A percentile compares a stretch with the other conserved stretches of the same genome.
phyloP scores from a whole-genome alignment of 441 rosid species.

The Jatropha podagrica region DNA sequence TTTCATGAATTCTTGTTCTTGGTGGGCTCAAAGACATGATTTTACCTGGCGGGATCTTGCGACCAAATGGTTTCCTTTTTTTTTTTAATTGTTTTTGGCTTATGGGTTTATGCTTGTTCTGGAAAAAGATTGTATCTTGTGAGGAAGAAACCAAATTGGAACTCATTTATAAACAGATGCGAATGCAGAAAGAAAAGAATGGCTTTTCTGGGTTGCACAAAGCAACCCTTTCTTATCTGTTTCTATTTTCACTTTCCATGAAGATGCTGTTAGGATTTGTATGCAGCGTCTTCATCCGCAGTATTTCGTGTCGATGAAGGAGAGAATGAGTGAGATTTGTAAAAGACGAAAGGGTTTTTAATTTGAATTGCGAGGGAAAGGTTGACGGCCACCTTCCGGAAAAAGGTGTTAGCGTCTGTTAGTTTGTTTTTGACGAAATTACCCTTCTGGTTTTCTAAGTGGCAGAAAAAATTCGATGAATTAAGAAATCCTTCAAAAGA shows the following conservation, averaged over 20 bases:
- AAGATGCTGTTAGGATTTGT: slow-evolving; percentile 6
- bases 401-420: not conserved
- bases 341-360: not conserved
- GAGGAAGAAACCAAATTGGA: not conserved
- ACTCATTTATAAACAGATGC: not conserved
- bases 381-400: slow-evolving; percentile 13
- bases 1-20: slow-evolving; percentile 20
- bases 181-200: slow-evolving; percentile 26
- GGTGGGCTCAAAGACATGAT: slow-evolving; percentile 55
- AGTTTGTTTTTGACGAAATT: not conserved
- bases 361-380: slow-evolving; percentile 8
- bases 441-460: not conserved
- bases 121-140: not conserved
- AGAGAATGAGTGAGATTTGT: slow-evolving; percentile 27
- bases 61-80: not conserved
- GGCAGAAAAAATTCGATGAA: too few species aligned
- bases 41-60: not conserved
- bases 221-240: slow-evolving; percentile 21
- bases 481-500: not conserved
- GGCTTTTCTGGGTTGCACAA: slow-evolving; percentile 29
- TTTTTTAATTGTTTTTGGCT: not conserved
- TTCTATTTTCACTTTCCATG: not conserved
- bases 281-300: not conserved
- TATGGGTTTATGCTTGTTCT: slow-evolving; percentile 7
- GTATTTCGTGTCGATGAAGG: slow-evolving; percentile 20